Conservation (phyloP, 768 basidiomycete genomes). For the Hypholoma fasciculare region DNA sequence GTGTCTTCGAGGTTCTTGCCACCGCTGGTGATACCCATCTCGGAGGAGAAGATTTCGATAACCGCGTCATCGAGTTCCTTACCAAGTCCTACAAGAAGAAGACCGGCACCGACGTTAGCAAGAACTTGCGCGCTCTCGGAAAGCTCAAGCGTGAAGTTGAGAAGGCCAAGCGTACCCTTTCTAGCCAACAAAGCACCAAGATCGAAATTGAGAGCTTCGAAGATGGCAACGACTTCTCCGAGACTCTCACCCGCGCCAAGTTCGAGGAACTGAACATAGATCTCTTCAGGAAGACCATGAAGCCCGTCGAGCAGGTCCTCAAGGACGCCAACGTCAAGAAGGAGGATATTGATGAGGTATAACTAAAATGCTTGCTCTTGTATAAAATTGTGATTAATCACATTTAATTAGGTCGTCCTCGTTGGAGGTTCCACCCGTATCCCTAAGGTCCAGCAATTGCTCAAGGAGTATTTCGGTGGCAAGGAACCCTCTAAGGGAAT, state of each 20-base stretch:
- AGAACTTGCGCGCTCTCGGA: slow-evolving; percentile 81
- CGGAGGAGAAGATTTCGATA: slow-evolving; percentile 96
- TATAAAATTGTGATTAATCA: not conserved
- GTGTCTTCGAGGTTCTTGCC: slow-evolving; percentile 88
- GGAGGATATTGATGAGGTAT: slow-evolving; percentile 89
- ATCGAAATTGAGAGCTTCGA: slow-evolving; percentile 97
- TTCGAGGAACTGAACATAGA: slow-evolving; percentile 99
- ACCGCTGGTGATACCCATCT: slow-evolving; percentile 95
- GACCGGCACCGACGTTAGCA: slow-evolving; percentile 80
- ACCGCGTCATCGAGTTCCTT: slow-evolving; percentile 89
- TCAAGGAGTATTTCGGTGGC: slow-evolving; percentile 95
- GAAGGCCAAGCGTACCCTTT: slow-evolving; percentile 93
- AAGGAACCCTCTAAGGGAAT: slow-evolving; percentile 98
- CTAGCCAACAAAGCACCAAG: slow-evolving; percentile 84
- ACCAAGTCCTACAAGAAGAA: slow-evolving; percentile 91
- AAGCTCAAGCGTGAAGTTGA: slow-evolving; percentile 94
- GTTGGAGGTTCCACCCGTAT: slow-evolving; percentile 99
- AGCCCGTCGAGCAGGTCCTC: slow-evolving; percentile 97
- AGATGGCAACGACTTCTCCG: slow-evolving; percentile 95
- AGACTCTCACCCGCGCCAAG: slow-evolving; percentile 96
- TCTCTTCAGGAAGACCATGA: slow-evolving; percentile 99
- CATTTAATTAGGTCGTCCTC: slow-evolving; percentile 65
- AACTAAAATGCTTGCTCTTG: slow-evolving; percentile 11
- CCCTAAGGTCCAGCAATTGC: slow-evolving; percentile 97
- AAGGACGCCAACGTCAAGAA: slow-evolving; percentile 99